These are phyloP conservation scores for Colletotrichum musae DNA, from an alignment of 2,329 filamentous ascomycete species.

Conservation along the genomic window DNA sequence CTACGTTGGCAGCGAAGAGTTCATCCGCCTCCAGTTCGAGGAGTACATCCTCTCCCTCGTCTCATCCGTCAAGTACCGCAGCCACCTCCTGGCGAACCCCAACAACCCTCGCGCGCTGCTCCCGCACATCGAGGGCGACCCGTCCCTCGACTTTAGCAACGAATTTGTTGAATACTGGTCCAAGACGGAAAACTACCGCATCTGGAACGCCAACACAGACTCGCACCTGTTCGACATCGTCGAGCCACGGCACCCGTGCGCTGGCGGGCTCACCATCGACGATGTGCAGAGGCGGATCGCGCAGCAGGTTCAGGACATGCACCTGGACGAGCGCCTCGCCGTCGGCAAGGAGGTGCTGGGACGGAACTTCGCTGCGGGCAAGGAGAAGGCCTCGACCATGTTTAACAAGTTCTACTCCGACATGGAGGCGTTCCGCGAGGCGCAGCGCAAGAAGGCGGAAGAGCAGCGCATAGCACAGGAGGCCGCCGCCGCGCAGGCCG, in stretches of 20 bases:
- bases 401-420: conserved; percentile 93
- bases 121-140: conserved; percentile 83
- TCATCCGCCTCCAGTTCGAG: conserved; percentile 96
- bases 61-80: conserved; percentile 90
- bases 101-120: conserved; percentile 74
- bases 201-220: conserved; percentile 87
- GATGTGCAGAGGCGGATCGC: conserved; percentile 92
- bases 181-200: conserved; percentile 89
- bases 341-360: conserved; percentile 87
- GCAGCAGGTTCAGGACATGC: conserved; percentile 93
- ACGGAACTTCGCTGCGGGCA: conserved; percentile 89
- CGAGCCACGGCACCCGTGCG: conserved; percentile 92
- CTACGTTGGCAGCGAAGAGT: conserved; percentile 96
- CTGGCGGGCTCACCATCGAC: conserved; percentile 92
- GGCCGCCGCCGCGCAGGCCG: conserved; percentile 43
- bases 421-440: conserved; percentile 76
- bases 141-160: conserved; percentile 83
- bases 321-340: conserved; percentile 91
- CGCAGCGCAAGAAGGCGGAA: conserved; percentile 59
- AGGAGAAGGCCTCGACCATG: conserved; percentile 88
- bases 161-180: conserved; percentile 93
- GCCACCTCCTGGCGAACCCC: conserved; percentile 69
- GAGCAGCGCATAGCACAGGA: conserved; percentile 52
- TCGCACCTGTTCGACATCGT: conserved; percentile 94
- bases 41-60: conserved; percentile 94